Evolutionary conservation across 768 basidiomycete genomes (phyloP).

Genomic region (Mycena venus): DNA sequence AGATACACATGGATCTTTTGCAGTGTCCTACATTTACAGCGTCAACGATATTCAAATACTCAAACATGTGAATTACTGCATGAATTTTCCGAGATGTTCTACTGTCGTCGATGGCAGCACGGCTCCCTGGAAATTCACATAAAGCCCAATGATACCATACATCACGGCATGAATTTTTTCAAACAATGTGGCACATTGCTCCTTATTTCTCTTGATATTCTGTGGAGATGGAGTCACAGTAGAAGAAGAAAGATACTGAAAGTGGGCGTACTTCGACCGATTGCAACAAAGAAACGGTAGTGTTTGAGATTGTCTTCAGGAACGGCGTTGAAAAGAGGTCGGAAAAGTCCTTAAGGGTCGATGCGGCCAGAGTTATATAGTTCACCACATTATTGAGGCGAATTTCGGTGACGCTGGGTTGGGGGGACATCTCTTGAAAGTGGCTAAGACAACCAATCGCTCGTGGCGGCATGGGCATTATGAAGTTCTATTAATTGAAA

Average conservation of each 20-base stretch:
- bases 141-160: neutral
- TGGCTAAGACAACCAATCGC: neutral
- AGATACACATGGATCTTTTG: slow-evolving; percentile 1
- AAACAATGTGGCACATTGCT: neutral
- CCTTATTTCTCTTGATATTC: slow-evolving; percentile 5
- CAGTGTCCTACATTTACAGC: neutral
- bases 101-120: neutral
- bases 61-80: neutral
- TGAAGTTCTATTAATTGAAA: neutral
- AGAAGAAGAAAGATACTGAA: neutral
- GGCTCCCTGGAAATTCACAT: neutral
- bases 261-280: neutral
- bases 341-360: neutral
- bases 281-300: neutral
- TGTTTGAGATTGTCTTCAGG: neutral
- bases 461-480: neutral
- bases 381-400: neutral
- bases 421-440: neutral
- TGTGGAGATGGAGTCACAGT: neutral
- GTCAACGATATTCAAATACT: neutral
- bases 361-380: neutral
- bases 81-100: neutral
- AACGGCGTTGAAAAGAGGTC: neutral
- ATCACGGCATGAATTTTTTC: neutral
- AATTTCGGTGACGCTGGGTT: neutral